These are phyloP conservation scores for Tetrapyrgos nigripes DNA, from an alignment of 1,284 basidiomycete genomes.

Conservation along the genomic window DNA sequence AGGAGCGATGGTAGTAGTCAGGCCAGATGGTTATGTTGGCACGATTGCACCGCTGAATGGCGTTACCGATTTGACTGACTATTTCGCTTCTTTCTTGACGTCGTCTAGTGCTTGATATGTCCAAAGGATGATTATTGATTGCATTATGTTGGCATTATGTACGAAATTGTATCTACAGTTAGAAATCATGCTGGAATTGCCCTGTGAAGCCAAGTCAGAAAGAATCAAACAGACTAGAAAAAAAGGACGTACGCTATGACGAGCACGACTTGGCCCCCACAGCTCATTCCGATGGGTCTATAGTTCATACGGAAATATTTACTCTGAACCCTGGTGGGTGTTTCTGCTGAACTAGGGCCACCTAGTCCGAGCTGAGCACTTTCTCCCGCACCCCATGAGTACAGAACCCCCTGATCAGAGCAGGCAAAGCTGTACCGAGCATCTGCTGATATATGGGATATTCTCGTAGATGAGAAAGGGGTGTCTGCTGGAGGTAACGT, in stretches of 20 bases:
- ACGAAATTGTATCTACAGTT: background rate
- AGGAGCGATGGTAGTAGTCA: conserved; percentile 70
- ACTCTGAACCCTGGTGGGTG: conserved; percentile 10
- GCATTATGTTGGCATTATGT: no score
- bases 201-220: background rate
- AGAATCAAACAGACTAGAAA: no score
- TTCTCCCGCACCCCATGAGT: conserved; percentile 9
- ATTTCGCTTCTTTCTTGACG: conserved; percentile 52
- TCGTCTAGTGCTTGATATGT: background rate
- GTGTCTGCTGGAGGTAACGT: background rate
- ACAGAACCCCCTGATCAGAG: conserved; percentile 9
- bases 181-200: background rate
- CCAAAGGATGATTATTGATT: no score
- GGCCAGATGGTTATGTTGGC: conserved; percentile 81
- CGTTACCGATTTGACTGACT: conserved; percentile 50
- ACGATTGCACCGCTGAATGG: conserved; percentile 57
- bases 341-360: conserved; percentile 1
- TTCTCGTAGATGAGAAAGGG: background rate
- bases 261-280: background rate
- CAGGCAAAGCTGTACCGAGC: conserved; percentile 10
- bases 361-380: conserved; percentile 9
- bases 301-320: background rate
- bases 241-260: no score
- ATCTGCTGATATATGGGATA: background rate
- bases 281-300: no score